Evolutionary conservation across 495 filamentous ascomycete species (phyloP).

Genomic region (Penicillium samsonianum): DNA sequence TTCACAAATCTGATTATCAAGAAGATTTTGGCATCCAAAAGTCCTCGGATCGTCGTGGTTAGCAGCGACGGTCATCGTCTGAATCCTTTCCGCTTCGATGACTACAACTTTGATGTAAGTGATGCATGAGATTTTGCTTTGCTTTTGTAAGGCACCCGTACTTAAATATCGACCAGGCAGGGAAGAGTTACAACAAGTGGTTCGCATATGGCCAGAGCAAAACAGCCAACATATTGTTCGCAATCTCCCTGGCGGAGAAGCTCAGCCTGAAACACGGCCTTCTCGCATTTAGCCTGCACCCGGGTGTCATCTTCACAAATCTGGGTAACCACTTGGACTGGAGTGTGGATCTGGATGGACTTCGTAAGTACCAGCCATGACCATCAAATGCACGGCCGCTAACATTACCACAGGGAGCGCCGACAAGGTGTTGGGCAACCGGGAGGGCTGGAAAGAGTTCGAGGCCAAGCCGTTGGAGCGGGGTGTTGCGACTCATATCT

Average conservation of each 20-base stretch:
- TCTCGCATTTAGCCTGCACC: slow-evolving; percentile 44
- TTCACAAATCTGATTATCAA: slow-evolving; percentile 58
- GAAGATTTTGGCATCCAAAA: slow-evolving; percentile 36
- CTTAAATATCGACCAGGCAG: slow-evolving; percentile 30
- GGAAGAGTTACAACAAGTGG: slow-evolving; percentile 52
- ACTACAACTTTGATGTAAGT: slow-evolving; percentile 54
- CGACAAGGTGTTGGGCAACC: slow-evolving; percentile 23
- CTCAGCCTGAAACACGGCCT: slow-evolving; percentile 31
- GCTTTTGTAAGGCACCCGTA: too few relatives aligned
- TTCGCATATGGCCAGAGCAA: slow-evolving; percentile 58
- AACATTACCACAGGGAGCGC: slow-evolving; percentile 2
- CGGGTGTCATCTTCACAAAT: slow-evolving; percentile 40
- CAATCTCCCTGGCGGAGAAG: slow-evolving; percentile 45
- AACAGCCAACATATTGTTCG: slow-evolving; percentile 59
- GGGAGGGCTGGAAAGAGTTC: slow-evolving; percentile 36
- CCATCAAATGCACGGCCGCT: neutral
- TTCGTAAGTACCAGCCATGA: slow-evolving; percentile 18
- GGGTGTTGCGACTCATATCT: slow-evolving; percentile 58
- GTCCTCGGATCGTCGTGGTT: slow-evolving; percentile 32
- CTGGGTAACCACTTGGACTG: slow-evolving; percentile 33
- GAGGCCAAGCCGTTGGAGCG: slow-evolving; percentile 48
- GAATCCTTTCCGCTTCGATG: slow-evolving; percentile 49
- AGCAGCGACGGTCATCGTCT: slow-evolving; percentile 42
- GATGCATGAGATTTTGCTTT: too few relatives aligned
- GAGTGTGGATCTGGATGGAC: slow-evolving; percentile 16